Conservation (phyloP, 2,329 filamentous ascomycete species). For the Colletotrichum karsti region DNA sequence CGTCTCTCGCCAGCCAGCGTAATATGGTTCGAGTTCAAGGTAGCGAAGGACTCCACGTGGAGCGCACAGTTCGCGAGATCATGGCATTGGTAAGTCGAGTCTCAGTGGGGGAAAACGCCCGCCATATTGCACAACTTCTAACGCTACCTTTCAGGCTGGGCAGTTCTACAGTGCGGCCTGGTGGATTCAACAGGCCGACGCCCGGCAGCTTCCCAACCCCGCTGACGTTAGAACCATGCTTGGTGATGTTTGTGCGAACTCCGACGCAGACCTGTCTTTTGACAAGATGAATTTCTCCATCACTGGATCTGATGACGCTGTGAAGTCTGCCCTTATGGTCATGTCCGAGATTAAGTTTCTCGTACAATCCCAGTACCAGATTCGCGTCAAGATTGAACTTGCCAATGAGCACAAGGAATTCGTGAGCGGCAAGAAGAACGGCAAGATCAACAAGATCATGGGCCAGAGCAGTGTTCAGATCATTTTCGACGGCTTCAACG, state of each 20-base stretch:
- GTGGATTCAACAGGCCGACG: slow-evolving; percentile 63
- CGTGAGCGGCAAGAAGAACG: slow-evolving; percentile 99
- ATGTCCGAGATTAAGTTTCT: slow-evolving; percentile 93
- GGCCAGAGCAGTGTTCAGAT: slow-evolving; percentile 99
- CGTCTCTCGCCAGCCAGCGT: slow-evolving; percentile 84
- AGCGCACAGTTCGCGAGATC: slow-evolving; percentile 93
- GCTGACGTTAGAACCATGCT: slow-evolving; percentile 89
- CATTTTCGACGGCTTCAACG: slow-evolving; percentile 98
- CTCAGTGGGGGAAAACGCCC: slow-evolving; percentile 27
- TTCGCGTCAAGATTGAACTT: slow-evolving; percentile 97
- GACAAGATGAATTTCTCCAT: slow-evolving; percentile 94
- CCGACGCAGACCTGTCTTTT: slow-evolving; percentile 92
- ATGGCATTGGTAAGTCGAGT: slow-evolving; percentile 81
- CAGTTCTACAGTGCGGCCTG: slow-evolving; percentile 98
- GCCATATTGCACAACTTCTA: slow-evolving; percentile 29
- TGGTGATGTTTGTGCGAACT: slow-evolving; percentile 94
- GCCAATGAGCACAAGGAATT: slow-evolving; percentile 99
- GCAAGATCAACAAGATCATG: slow-evolving; percentile 99
- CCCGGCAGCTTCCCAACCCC: slow-evolving; percentile 65
- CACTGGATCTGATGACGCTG: slow-evolving; percentile 94
- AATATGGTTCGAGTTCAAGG: slow-evolving; percentile 91
- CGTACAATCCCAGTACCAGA: slow-evolving; percentile 86
- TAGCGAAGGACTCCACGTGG: slow-evolving; percentile 90
- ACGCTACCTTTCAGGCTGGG: slow-evolving; percentile 69
- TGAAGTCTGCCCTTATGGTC: slow-evolving; percentile 94